Conservation (phyloP, 2,329 filamentous ascomycete genomes). For the Pyrenophora teres region DNA sequence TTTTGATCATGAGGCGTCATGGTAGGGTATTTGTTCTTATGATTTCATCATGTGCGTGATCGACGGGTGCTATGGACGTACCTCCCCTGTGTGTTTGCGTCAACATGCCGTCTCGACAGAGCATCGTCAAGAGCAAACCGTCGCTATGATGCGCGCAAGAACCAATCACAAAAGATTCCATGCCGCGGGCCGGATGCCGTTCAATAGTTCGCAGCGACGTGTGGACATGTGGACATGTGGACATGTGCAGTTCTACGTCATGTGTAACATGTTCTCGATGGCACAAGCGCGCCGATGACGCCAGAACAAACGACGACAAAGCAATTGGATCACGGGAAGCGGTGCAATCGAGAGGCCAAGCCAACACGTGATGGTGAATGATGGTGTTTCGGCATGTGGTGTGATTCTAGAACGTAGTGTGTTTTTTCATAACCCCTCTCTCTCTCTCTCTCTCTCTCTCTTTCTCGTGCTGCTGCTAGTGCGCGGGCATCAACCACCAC, state of each 20-base stretch:
- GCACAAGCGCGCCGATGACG: neutral
- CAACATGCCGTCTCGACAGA: neutral
- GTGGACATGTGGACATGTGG: neutral
- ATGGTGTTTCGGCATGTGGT: neutral
- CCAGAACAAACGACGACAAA: constrained; percentile 2
- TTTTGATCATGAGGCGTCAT: constrained; percentile 2
- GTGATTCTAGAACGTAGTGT: no score
- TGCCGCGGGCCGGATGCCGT: no score
- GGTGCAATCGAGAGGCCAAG: neutral
- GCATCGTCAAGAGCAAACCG: no score
- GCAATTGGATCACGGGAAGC: constrained; percentile 3
- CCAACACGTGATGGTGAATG: neutral
- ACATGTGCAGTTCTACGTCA: constrained; percentile 7
- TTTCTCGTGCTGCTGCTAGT: neutral
- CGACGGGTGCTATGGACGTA: neutral
- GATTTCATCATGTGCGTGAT: neutral
- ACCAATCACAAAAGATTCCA: neutral
- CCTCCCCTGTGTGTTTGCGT: neutral
- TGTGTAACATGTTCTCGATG: neutral
- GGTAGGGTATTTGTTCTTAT: neutral
- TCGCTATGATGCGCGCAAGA: neutral
- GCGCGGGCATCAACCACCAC: neutral
- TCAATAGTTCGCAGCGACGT: neutral
- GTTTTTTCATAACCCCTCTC: neutral
- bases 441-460: neutral